Evolutionary conservation across 2,329 filamentous ascomycete genomes (phyloP).

Genomic region (Bertia moriformis): DNA sequence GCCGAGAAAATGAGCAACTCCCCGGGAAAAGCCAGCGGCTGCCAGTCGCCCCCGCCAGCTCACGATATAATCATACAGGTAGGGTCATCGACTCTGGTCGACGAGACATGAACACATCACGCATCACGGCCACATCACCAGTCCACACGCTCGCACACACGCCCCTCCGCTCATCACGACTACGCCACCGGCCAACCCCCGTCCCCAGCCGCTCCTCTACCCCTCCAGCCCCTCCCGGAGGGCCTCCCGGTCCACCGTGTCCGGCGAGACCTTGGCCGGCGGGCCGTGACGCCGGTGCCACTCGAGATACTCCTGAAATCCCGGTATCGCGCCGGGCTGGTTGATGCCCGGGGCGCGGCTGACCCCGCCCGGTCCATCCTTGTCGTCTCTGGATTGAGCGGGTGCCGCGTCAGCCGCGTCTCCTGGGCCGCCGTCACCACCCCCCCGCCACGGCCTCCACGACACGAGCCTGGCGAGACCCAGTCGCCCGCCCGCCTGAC

Average conservation of each 20-base stretch:
- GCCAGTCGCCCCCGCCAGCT: no score
- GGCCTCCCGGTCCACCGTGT: constrained; percentile 41
- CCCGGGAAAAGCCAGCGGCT: no score
- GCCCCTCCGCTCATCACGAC: no score
- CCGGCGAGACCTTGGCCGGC: constrained; percentile 40
- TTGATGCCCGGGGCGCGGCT: constrained; percentile 58
- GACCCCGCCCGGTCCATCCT: constrained; percentile 6
- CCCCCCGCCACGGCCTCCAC: background rate
- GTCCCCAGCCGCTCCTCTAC: no score
- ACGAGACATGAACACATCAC: no score
- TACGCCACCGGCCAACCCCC: no score
- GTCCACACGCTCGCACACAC: no score
- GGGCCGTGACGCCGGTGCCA: constrained; percentile 33
- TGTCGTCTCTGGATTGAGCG: no score
- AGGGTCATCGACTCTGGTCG: no score
- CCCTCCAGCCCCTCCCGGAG: constrained; percentile 44
- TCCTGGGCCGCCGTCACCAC: background rate
- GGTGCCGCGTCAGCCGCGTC: background rate
- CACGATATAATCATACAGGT: no score
- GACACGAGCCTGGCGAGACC: constrained; percentile 1
- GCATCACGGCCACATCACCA: no score
- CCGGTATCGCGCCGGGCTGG: constrained; percentile 60
- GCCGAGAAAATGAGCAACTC: no score
- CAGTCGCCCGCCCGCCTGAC: constrained; percentile 10
- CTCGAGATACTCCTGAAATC: constrained; percentile 45